Conservation (phyloP, 148 eudicot genomes). For the Rhododendron williamsianum region DNA sequence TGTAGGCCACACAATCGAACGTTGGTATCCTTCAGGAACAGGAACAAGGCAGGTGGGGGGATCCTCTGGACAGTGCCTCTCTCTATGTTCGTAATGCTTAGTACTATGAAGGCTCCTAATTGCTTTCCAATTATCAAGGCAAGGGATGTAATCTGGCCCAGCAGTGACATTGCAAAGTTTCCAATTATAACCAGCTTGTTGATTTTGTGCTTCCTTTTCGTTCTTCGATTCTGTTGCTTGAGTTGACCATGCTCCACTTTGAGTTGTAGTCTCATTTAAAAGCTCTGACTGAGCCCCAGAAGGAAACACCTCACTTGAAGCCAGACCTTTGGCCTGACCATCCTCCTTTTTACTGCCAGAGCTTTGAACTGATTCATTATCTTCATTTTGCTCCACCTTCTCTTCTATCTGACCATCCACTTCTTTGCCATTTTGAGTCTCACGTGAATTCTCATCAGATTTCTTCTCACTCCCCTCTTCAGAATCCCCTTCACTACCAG, state of each 20-base stretch:
- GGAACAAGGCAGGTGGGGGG: conserved; percentile 64
- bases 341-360: conserved; percentile 24
- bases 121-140: conserved; percentile 58
- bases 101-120: conserved; percentile 44
- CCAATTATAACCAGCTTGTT: conserved; percentile 33
- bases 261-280: conserved; percentile 30
- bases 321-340: conserved; percentile 10
- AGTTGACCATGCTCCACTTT: conserved; percentile 37
- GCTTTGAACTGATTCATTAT: conserved; percentile 20
- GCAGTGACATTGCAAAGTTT: conserved; percentile 62
- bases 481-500: background rate
- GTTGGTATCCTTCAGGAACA: conserved; percentile 60
- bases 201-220: conserved; percentile 30
- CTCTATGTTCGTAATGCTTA: conserved; percentile 61
- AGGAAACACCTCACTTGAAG: conserved; percentile 9
- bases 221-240: conserved; percentile 38
- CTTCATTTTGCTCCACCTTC: conserved; percentile 20
- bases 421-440: conserved; percentile 13
- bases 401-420: conserved; percentile 8
- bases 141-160: conserved; percentile 75
- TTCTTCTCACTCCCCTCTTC: conserved; percentile 16
- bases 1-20: conserved; percentile 57
- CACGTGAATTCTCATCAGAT: conserved; percentile 15
- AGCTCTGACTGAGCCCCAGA: conserved; percentile 28
- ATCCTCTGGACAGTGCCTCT: conserved; percentile 67